Evolutionary conservation across 2,329 filamentous ascomycete genomes (phyloP).

Genomic region (Colletotrichum endophyticum): DNA sequence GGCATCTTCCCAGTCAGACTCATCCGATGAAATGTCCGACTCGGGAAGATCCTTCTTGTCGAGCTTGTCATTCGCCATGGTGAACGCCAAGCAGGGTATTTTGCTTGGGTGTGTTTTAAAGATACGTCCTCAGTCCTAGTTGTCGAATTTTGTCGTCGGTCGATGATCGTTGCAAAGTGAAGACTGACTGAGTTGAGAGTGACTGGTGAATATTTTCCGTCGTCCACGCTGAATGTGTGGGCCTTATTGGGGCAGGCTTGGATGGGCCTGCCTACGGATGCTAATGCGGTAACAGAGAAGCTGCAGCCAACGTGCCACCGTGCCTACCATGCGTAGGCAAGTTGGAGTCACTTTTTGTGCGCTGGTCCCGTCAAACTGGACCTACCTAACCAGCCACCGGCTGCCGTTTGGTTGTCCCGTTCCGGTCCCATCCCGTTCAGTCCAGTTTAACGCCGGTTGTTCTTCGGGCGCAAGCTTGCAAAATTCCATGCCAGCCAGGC

Average conservation of each 20-base stretch:
- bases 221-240: neutral
- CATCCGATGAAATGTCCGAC: constrained; percentile 35
- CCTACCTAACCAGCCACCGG: neutral
- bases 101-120: neutral
- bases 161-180: neutral
- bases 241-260: neutral
- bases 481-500: neutral
- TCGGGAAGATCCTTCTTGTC: neutral
- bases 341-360: neutral
- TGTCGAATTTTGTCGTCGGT: neutral
- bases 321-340: neutral
- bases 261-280: neutral
- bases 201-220: neutral
- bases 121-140: neutral
- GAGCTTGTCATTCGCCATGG: neutral
- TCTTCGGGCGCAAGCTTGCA: neutral
- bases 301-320: neutral
- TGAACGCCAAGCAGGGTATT: neutral
- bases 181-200: neutral
- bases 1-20: constrained; percentile 56
- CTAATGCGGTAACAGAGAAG: neutral
- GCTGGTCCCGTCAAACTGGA: neutral
- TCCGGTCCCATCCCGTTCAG: neutral
- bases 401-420: neutral
- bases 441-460: neutral